These are phyloP conservation scores for Penicillium fimorum DNA, from an alignment of 495 filamentous ascomycete genomes.

Conservation along the genomic window DNA sequence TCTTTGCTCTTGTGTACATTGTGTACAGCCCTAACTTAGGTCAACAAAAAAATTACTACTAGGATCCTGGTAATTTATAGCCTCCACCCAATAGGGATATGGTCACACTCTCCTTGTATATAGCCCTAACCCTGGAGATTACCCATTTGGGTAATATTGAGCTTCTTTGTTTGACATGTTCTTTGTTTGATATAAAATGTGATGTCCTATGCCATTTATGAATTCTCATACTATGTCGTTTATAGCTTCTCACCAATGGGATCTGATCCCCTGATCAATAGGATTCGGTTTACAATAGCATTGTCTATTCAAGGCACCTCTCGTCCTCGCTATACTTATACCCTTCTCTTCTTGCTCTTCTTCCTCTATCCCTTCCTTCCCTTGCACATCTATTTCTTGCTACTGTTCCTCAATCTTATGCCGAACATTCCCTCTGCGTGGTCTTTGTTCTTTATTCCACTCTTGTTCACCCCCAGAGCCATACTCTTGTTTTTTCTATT, in stretches of 20 bases:
- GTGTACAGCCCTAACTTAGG: background rate
- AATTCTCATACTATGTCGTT: background rate
- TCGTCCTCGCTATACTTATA: background rate
- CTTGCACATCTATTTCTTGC: background rate
- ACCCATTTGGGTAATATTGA: background rate
- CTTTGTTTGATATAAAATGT: background rate
- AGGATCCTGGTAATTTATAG: background rate
- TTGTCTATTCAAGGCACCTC: background rate
- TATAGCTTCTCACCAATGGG: too few relatives aligned
- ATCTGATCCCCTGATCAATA: background rate
- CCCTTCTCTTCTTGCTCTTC: constrained; percentile 1
- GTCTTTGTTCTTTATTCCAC: background rate
- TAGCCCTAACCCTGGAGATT: background rate
- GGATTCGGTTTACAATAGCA: background rate
- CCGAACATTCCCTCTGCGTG: background rate
- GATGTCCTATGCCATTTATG: background rate
- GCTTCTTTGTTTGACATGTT: background rate
- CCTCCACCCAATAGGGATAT: background rate
- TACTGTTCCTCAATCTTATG: background rate
- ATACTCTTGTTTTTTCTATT: background rate
- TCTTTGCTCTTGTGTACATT: background rate
- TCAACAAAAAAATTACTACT: background rate
- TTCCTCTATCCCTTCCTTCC: constrained; percentile 2
- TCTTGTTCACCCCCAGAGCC: background rate
- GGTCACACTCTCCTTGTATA: background rate